Conservation (phyloP, 441 rosid species). For the Flueggea neowawraea region DNA sequence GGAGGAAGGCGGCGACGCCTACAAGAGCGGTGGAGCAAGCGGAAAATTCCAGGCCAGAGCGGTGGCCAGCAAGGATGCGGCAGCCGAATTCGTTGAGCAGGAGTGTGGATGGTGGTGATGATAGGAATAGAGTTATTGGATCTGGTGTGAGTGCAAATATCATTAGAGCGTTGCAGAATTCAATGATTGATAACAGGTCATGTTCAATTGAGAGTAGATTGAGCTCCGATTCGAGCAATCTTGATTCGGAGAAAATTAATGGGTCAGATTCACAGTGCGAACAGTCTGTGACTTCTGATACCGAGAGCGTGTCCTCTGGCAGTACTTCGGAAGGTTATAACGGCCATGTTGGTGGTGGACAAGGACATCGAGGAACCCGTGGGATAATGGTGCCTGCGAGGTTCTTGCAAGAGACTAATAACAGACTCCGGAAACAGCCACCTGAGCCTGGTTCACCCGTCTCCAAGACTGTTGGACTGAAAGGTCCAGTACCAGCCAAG, state of each 20-base stretch:
- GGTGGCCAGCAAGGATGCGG: slow-evolving; percentile 80
- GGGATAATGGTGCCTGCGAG: slow-evolving; percentile 50
- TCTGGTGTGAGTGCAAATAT: slow-evolving; percentile 39
- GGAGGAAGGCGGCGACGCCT: slow-evolving; percentile 42
- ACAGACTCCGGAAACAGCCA: slow-evolving; percentile 33
- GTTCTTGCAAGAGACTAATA: slow-evolving; percentile 54
- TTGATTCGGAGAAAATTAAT: slow-evolving; percentile 20
- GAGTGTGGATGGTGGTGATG: slow-evolving; percentile 59
- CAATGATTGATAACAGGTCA: slow-evolving; percentile 47
- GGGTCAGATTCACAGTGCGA: slow-evolving; percentile 36
- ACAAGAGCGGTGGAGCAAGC: slow-evolving; percentile 44
- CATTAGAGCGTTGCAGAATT: slow-evolving; percentile 52
- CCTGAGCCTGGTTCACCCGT: slow-evolving; percentile 43
- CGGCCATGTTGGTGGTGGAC: slow-evolving; percentile 22
- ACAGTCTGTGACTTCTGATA: slow-evolving; percentile 47
- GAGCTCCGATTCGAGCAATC: slow-evolving; percentile 39
- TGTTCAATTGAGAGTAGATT: slow-evolving; percentile 37
- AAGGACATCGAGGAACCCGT: slow-evolving; percentile 26
- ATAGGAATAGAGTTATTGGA: slow-evolving; percentile 43
- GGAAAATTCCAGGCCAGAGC: slow-evolving; percentile 58
- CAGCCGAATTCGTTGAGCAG: slow-evolving; percentile 44
- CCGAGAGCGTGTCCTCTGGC: slow-evolving; percentile 77
- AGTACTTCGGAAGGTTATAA: slow-evolving; percentile 47
- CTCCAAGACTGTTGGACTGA: slow-evolving; percentile 27
- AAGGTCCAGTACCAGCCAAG: slow-evolving; percentile 34